Conservation (phyloP, 1,139 yeast species). For the Scheffersomyces segobiensis region DNA sequence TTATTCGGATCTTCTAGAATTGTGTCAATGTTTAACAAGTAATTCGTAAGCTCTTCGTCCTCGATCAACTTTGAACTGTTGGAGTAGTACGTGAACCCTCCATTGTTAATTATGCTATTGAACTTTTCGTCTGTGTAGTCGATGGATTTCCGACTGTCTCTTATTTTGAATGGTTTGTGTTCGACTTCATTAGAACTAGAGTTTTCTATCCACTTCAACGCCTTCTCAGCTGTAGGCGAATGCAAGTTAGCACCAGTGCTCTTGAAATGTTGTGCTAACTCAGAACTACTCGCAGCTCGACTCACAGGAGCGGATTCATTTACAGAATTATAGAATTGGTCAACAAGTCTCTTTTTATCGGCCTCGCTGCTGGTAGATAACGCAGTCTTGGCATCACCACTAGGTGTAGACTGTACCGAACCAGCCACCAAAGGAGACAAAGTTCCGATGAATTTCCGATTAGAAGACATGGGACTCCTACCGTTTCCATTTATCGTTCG, state of each 20-base stretch:
- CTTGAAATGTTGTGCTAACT: slow-evolving; percentile 5
- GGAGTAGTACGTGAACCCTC: slow-evolving; percentile 24
- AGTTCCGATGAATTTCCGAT: background rate
- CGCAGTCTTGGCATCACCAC: background rate
- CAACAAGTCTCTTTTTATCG: slow-evolving; percentile 38
- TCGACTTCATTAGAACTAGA: background rate
- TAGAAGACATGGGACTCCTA: background rate
- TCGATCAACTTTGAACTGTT: slow-evolving; percentile 12
- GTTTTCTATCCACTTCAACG: slow-evolving; percentile 2
- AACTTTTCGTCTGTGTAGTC: slow-evolving; percentile 13
- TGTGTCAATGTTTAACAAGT: slow-evolving; percentile 35
- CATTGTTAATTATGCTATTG: slow-evolving; percentile 18
- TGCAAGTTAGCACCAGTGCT: background rate
- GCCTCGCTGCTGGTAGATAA: slow-evolving; percentile 6
- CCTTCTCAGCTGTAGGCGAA: slow-evolving; percentile 2
- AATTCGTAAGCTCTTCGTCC: slow-evolving; percentile 30
- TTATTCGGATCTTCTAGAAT: slow-evolving; percentile 21
- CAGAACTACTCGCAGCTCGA: slow-evolving; percentile 8
- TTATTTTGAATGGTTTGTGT: background rate
- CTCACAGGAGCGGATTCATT: slow-evolving; percentile 12
- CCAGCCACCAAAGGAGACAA: background rate
- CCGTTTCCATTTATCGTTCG: slow-evolving; percentile 6
- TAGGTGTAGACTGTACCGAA: background rate
- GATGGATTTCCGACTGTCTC: background rate
- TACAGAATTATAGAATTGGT: slow-evolving; percentile 37